Evolutionary conservation across 805 yeast genomes (phyloP).

Genomic region (Spathaspora passalidarum): DNA sequence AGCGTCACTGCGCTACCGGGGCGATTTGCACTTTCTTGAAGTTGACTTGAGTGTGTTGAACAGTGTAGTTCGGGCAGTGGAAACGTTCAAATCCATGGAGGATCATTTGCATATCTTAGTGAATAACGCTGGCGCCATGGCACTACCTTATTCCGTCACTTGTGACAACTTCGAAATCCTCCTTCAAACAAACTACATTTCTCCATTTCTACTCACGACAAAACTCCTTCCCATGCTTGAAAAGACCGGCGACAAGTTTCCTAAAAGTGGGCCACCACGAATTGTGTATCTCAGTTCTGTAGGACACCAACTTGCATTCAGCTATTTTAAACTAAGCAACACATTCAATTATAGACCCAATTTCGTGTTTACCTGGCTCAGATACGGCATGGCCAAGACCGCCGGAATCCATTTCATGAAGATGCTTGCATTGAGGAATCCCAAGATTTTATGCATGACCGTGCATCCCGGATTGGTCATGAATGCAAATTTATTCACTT

Average conservation of each 20-base stretch:
- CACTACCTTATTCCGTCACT: constrained; percentile 64
- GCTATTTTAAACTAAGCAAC: constrained; percentile 45
- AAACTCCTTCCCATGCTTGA: constrained; percentile 53
- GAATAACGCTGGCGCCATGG: constrained; percentile 81
- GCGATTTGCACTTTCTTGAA: constrained; percentile 36
- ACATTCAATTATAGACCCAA: constrained; percentile 61
- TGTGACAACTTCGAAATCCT: constrained; percentile 75
- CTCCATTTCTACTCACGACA: constrained; percentile 71
- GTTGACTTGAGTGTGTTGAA: constrained; percentile 32
- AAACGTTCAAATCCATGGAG: constrained; percentile 45
- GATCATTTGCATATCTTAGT: constrained; percentile 56
- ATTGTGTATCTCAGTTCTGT: constrained; percentile 63
- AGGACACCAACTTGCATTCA: constrained; percentile 55
- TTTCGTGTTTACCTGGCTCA: constrained; percentile 68
- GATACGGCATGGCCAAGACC: constrained; percentile 76
- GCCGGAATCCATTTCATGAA: constrained; percentile 73
- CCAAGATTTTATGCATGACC: constrained; percentile 58
- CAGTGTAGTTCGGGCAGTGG: constrained; percentile 43
- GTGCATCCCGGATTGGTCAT: constrained; percentile 88
- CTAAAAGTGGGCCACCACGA: constrained; percentile 42
- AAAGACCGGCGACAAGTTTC: constrained; percentile 26
- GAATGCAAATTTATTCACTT: constrained; percentile 71
- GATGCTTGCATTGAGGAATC: constrained; percentile 61
- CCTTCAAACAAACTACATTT: constrained; percentile 71
- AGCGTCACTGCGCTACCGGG: constrained; percentile 22